Conservation (phyloP, 441 rosid genomes). For the Rhodomyrtus psidioides region DNA sequence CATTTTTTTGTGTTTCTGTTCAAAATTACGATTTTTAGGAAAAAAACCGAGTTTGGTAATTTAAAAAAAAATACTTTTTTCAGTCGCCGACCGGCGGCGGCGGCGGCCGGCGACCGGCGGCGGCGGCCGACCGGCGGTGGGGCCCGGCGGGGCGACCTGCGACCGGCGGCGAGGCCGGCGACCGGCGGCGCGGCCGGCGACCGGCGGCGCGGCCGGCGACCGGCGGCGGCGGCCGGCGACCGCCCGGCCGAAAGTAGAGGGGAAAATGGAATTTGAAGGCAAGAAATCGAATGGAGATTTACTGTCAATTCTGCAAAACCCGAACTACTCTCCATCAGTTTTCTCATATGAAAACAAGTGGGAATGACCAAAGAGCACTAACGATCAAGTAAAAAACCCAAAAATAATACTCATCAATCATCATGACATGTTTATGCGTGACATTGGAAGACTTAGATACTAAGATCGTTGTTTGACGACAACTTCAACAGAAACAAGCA, state of each 20-base stretch:
- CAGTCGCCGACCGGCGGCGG: no score
- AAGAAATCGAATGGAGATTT: background rate
- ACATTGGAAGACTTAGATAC: constrained; percentile 28
- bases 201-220: no score
- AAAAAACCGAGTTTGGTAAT: no score
- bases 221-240: no score
- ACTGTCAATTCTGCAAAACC: background rate
- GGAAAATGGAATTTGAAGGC: background rate
- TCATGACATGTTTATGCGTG: constrained; percentile 18
- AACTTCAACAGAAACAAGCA: constrained; percentile 15
- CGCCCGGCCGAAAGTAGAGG: background rate
- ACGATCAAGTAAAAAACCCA: background rate
- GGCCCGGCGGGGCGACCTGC: no score
- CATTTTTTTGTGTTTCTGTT: no score
- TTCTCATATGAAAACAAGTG: background rate
- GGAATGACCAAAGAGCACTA: background rate
- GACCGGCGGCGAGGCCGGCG: no score
- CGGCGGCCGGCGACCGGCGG: no score
- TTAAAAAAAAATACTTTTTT: no score
- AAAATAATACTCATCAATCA: constrained; percentile 18
- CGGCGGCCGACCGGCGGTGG: no score
- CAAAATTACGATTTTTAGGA: no score
- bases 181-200: no score
- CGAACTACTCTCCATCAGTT: background rate
- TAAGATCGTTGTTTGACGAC: constrained; percentile 19